Base-by-base conservation (phyloP, 352 stramenopile genomes). In the Globisporangium apiculatum region DNA sequence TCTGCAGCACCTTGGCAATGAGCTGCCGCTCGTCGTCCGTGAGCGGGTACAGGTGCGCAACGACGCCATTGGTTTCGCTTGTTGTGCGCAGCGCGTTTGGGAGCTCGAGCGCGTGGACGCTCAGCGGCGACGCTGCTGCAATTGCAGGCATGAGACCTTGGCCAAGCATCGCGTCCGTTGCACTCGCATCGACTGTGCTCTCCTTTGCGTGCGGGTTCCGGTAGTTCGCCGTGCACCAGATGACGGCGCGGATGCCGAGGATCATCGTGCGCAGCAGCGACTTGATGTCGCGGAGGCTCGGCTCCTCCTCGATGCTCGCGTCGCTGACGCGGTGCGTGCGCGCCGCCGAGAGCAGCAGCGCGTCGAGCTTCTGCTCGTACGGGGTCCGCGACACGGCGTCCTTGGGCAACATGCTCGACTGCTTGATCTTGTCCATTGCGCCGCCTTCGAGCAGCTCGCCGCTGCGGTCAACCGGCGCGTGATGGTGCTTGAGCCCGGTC, bases 151-250 rank as follows among this genome's bases (percentile, higher is more conserved):
- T 38, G 8, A 65, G 48, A 5, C 60, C 53, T 38, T 60, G 60
- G 11, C 47, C 37, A 40, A 55, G 18, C 8, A 65, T 48, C 11
- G 53, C 53, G 53, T 77, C 75, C 36, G 67, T 54, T 47, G 69
- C 61, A 18, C 72, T 73, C 0, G 82, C 78, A 51, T 95, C 86
- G 36, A 89, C 87, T 0, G 75, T 89, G 14, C 82, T 91, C 65
- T 96, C 64, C 67, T 94, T 86, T 45, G 79, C 86, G 15, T 92
- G 73, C n/a, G 86, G 83, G 58, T 94, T 94, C 24, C 86, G 81
- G 60, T 95, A 95, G 71, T 97, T 97, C 41, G 83, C 86, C 11
- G 98, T 98, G 71, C 96, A 99, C 90, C 94, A 99, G 53, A 99
- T 97, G 5, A 99, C 79, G 9, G 94, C 98, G 57, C 98, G 98